phyloP scores from a whole-genome alignment of 768 basidiomycete species.

The Sutorius australiensis region DNA sequence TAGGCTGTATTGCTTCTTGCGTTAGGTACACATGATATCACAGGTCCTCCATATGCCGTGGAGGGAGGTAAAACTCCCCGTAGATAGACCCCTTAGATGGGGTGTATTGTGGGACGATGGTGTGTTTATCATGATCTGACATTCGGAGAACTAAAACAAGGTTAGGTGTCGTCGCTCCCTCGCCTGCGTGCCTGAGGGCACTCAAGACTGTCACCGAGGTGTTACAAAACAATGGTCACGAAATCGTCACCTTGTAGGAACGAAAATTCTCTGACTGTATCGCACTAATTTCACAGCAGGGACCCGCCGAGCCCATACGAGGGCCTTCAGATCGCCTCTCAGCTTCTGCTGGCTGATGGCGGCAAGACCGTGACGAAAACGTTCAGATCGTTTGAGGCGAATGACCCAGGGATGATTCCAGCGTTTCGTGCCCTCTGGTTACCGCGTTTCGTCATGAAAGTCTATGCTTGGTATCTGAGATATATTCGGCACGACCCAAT shows the following conservation, averaged over 20 bases:
- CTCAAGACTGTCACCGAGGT: slow-evolving; percentile 43
- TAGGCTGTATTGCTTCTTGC: background rate
- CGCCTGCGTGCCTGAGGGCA: slow-evolving; percentile 58
- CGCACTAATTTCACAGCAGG: slow-evolving; percentile 8
- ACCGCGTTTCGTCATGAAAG: slow-evolving; percentile 42
- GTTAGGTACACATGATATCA: background rate
- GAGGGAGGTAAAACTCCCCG: slow-evolving; percentile 37
- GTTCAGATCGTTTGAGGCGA: slow-evolving; percentile 40
- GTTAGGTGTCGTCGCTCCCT: slow-evolving; percentile 53
- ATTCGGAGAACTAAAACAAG: background rate
- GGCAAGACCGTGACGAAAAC: slow-evolving; percentile 36
- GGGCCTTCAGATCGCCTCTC: slow-evolving; percentile 49
- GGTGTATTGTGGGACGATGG: slow-evolving; percentile 65
- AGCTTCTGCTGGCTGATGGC: slow-evolving; percentile 50
- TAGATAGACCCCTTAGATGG: slow-evolving; percentile 54
- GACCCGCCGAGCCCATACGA: slow-evolving; percentile 46
- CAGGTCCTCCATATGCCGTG: slow-evolving; percentile 37
- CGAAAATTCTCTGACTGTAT: background rate
- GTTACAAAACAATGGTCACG: slow-evolving; percentile 45
- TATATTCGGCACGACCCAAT: slow-evolving; percentile 49
- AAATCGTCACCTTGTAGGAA: slow-evolving; percentile 50
- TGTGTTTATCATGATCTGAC: slow-evolving; percentile 11
- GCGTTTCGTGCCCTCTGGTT: slow-evolving; percentile 40
- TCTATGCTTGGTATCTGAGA: slow-evolving; percentile 50
- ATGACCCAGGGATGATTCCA: slow-evolving; percentile 45